Evolutionary conservation across 108 stramenopile species (phyloP).

Genomic region (Cylindrotheca fusiformis): DNA sequence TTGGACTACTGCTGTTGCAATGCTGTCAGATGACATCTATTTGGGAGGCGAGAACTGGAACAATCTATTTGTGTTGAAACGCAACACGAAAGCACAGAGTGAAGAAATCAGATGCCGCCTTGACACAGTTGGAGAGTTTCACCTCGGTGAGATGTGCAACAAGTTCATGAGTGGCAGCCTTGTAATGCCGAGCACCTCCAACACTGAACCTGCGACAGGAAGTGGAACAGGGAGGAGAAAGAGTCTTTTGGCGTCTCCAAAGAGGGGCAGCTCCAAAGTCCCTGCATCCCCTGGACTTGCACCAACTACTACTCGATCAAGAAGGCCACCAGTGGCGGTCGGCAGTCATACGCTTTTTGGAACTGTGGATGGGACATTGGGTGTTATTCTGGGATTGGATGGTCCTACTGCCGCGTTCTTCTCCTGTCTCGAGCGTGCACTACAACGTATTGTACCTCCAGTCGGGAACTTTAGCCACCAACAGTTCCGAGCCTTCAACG

Average conservation of each 20-base stretch:
- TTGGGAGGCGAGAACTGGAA: slow-evolving; percentile 91
- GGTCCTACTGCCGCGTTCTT: slow-evolving; percentile 87
- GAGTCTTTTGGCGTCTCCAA: slow-evolving; percentile 15
- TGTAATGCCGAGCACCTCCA: slow-evolving; percentile 73
- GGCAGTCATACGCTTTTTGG: slow-evolving; percentile 92
- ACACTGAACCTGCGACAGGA: slow-evolving; percentile 6
- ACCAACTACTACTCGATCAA: slow-evolving; percentile 23
- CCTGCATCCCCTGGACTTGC: slow-evolving; percentile 7
- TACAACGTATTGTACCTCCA: slow-evolving; percentile 61
- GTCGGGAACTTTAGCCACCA: slow-evolving; percentile 88
- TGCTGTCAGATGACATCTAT: slow-evolving; percentile 89
- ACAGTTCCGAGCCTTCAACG: slow-evolving; percentile 82
- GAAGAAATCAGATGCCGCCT: slow-evolving; percentile 87
- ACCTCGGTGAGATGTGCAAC: slow-evolving; percentile 96
- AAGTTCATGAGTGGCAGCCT: slow-evolving; percentile 89
- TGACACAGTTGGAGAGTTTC: slow-evolving; percentile 90
- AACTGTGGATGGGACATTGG: slow-evolving; percentile 93
- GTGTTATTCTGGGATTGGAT: slow-evolving; percentile 83
- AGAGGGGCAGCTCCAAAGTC: slow-evolving; percentile 7
- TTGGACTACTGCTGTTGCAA: slow-evolving; percentile 93
- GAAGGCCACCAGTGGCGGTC: slow-evolving; percentile 51
- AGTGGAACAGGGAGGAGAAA: slow-evolving; percentile 7
- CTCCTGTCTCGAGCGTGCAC: slow-evolving; percentile 70
- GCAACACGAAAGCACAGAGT: slow-evolving; percentile 75
- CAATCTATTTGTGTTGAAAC: slow-evolving; percentile 89